Evolutionary conservation across 140 eudicot genomes (phyloP).

Genomic region (Anethum foeniculum): DNA sequence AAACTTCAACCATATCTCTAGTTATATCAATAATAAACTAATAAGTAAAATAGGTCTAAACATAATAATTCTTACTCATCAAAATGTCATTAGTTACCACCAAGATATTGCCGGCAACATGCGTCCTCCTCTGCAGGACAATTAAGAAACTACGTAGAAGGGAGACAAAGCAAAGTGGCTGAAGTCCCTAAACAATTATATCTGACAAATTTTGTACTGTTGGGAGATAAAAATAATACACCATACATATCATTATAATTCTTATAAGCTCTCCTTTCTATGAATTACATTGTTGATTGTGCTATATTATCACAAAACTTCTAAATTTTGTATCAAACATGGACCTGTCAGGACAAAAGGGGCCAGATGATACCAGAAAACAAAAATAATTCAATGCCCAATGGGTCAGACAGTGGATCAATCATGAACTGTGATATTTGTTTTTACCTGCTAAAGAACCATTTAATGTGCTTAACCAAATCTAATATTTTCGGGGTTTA

Average conservation of each 20-base stretch:
- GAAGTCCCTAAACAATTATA: constrained; percentile 14
- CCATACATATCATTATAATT: not conserved
- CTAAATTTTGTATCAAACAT: not conserved
- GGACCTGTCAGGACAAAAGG: constrained; percentile 10
- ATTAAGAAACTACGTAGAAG: constrained; percentile 1
- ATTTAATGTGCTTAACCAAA: constrained; percentile 15
- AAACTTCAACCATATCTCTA: not conserved
- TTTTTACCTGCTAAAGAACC: constrained; percentile 4
- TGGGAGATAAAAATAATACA: not conserved
- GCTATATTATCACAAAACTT: constrained; percentile 1
- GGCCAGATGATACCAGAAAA: constrained; percentile 1
- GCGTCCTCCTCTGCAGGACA: constrained; percentile 5
- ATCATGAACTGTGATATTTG: constrained; percentile 13
- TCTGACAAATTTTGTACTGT: not conserved
- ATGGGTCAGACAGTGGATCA: constrained; percentile 9
- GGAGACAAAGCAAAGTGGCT: constrained; percentile 18
- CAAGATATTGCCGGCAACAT: not conserved
- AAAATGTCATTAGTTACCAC: not conserved
- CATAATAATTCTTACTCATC: not conserved
- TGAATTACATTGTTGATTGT: not conserved
- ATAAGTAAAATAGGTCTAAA: not conserved
- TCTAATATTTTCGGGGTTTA: not conserved
- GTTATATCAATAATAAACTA: not conserved
- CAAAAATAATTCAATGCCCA: not conserved
- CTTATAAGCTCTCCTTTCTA: not conserved